Evolutionary conservation across 2,329 filamentous ascomycete genomes (phyloP), one percentile per base, ranked within the genome.

Genomic region (Venturia pyrina): DNA sequence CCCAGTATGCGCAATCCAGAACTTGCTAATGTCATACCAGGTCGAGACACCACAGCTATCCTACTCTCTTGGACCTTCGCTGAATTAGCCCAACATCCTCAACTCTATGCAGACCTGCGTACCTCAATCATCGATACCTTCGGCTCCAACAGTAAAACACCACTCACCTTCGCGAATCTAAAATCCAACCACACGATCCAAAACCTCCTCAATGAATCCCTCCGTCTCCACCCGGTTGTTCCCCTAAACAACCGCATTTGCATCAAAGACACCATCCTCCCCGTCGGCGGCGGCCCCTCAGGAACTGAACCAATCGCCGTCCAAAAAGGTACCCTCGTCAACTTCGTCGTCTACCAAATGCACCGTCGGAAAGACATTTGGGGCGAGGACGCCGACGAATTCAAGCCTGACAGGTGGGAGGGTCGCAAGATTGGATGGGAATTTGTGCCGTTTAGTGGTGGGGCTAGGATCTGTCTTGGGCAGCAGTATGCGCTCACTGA

Each of bases 41-140:
- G 84, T 0, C 76, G 84, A 15, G 85, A 87, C 68, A 87, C 84
- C 0, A 86, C 83, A 0, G 83, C 82, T 1, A 76, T 76, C 61
- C 76, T 82, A 3, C 72, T 87, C 1, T 78, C 79, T 11, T 84
- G 80, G 79, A 71, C 78, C 19, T 78, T 83, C 63, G 76, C 76
- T 67, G 72, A 73, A n/a, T 70, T 83, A 17, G 73, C 79, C 1
- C 75, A 77, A 37, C 72, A 82, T 67, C 75, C 74, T 1, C 68
- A 68, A 0, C 73, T 80, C 46, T 82, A 77, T 69, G 68, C 72
- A 11, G 80, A 78, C 65, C 73, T 85, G 34, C 77, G 80, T 48
- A 15, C 41, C 3, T 61, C 43, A 19, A 64, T 70, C 63, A 34
- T 66, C 24, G 7, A 43, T 1, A 59, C 40, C 24, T 67, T 67